These are phyloP conservation scores for Halteria grandinella DNA, from an alignment of 73 alveolate genomes.

Conservation along the genomic window DNA sequence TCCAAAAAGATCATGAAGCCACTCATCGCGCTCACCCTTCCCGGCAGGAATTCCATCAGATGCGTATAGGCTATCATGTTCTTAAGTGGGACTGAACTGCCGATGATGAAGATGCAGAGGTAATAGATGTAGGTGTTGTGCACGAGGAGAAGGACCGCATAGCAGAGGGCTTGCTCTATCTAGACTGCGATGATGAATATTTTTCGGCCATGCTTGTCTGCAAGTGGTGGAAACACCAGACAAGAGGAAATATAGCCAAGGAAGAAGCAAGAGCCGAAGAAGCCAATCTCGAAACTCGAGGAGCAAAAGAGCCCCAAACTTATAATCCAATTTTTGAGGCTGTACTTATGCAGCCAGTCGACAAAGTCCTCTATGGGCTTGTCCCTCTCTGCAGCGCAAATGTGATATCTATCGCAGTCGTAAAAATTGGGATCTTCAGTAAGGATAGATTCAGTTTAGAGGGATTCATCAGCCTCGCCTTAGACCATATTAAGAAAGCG, in stretches of 20 bases:
- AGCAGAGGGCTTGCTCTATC: not conserved
- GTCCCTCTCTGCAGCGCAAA: constrained; percentile 2
- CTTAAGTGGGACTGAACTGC: constrained; percentile 40
- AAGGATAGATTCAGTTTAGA: no score
- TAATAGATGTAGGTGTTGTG: constrained; percentile 3
- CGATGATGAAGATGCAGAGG: constrained; percentile 29
- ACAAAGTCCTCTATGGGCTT: not conserved
- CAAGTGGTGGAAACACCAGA: constrained; percentile 22
- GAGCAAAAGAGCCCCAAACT: constrained; percentile 49
- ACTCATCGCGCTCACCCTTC: constrained; percentile 31
- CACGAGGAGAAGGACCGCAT: constrained; percentile 6
- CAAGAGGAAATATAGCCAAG: constrained; percentile 55
- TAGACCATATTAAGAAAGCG: no score
- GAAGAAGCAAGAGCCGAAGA: constrained; percentile 59
- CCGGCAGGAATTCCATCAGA: constrained; percentile 41
- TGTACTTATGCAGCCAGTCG: constrained; percentile 9
- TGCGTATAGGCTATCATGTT: constrained; percentile 49
- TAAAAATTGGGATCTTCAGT: not conserved
- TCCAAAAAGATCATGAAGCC: constrained; percentile 28
- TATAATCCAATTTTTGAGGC: constrained; percentile 9
- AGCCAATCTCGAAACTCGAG: constrained; percentile 40
- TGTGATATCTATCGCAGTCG: constrained; percentile 18
- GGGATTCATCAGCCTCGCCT: no score
- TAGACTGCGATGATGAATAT: constrained; percentile 29
- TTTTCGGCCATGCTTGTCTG: constrained; percentile 68